Percentiles rank a stretch among this genome's conserved stretches.
Conservation (phyloP, 2,329 filamentous ascomycete genomes). For the Aspergillus fijiensis region DNA sequence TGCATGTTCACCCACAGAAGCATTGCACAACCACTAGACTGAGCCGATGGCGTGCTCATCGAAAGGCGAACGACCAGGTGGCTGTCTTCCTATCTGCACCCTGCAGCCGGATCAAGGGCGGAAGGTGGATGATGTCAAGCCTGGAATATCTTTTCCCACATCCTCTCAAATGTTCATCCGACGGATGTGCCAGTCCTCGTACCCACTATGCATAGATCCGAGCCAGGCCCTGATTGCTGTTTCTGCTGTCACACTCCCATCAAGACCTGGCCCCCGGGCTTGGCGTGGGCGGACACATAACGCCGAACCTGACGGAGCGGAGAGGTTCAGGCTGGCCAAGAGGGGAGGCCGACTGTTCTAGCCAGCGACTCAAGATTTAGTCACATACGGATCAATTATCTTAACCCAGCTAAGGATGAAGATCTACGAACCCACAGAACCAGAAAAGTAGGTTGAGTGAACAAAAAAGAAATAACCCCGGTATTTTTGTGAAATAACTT, state of each 20-base stretch:
- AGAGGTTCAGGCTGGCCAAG: too few species aligned
- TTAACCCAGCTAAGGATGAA: too few species aligned
- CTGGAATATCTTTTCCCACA: background rate
- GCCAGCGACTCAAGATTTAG: too few species aligned
- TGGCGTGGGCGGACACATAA: background rate
- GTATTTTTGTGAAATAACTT: constrained; percentile 43
- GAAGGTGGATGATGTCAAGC: background rate
- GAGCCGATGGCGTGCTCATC: background rate
- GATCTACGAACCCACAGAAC: background rate
- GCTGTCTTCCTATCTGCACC: background rate
- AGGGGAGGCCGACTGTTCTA: too few species aligned
- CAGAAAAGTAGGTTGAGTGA: constrained; percentile 2
- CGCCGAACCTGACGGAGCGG: background rate
- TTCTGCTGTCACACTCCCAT: too few species aligned
- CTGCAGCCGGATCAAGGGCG: background rate
- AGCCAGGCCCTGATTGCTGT: background rate
- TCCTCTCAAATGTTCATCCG: background rate
- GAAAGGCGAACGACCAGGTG: background rate
- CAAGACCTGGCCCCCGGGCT: background rate
- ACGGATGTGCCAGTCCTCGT: background rate
- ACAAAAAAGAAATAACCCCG: constrained; percentile 32
- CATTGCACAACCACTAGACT: background rate
- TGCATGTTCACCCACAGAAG: background rate
- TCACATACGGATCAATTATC: background rate
- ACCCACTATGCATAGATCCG: constrained; percentile 2